Base-by-base conservation (phyloP, 495 filamentous ascomycete genomes). In the Penicillium subrubescens region DNA sequence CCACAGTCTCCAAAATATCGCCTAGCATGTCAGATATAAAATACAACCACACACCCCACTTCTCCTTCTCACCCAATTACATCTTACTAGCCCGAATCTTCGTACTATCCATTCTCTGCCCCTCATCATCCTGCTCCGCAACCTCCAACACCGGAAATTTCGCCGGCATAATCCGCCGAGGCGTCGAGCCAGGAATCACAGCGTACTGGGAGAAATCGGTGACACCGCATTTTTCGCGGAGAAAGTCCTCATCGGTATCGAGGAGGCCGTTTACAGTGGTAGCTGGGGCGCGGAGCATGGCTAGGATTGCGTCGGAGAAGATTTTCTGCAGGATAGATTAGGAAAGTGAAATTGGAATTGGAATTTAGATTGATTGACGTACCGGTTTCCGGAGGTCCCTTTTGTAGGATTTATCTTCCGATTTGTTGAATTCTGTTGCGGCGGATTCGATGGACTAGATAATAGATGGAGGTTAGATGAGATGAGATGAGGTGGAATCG, bases 51-150 rank as follows among this genome's bases (percentile, higher is more conserved):
- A 48, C 37, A 21, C 23, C 14, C 12, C 15, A 2, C 48, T 12
- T n/a, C 25, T 29, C 8, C 31, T 27, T 4, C 25, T 4, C 19
- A 57, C 11, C n/a, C 11, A 21, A 4, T 11, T 43, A 78, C 5
- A 77, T 68, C 62, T 77, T 78, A 11, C 71, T 56, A 31, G 71
- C 59, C 21, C 71, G 59, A 19, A 72, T 19, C 56, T 77, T 71
- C 1, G 70, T 77, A 73, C 90, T 94, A 76, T 95, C 90, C 72
- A 88, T 83, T 63, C 86, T 83, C 71, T 79, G 81, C 5, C 92
- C 92, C 72, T 96, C 91, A 66, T 96, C 92, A 63, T 88, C 88
- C 74, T 96, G 92, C 79, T 96, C 92, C 23, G 79, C 84, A 17
- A 96, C 91, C 37, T 81, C 84, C 59, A 96, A 66, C 52, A 89